Evolutionary conservation across 495 filamentous ascomycete species (phyloP), one percentile per base, ranked within the genome.

Genomic region (Clohesyomyces aquaticus): DNA sequence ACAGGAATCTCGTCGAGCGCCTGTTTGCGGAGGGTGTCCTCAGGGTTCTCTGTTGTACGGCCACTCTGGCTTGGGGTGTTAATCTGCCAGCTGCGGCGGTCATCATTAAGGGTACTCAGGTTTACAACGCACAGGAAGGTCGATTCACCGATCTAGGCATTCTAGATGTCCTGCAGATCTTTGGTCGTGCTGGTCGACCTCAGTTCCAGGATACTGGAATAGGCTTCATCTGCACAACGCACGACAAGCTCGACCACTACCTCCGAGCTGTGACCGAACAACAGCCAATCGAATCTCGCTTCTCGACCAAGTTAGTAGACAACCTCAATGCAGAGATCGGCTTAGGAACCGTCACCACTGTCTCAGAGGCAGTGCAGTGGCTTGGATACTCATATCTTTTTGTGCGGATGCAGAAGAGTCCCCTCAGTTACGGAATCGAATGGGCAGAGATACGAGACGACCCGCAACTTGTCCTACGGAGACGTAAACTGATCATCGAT

Each of bases 141-240:
- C 95, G 93, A 78, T 98, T 97, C 71, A 88, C 96, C 23, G 95
- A 98, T 72, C 81, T 99, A 14, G 93, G 94, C 10, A 99, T 99
- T 66, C 83, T 99, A 3, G 94, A 99, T 73, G 94, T 99, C 12
- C 79, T 99, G 63, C 94, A 99, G 76, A 99, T 99, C 43, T 99
- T 99, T 72, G 94, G 94, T 78, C 91, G 94, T 80, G 94, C 94
- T 65, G 94, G 94, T 80, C 87, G 94, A 73, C 94, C 94, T 22
- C 94, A 99, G 71, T 99, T 96, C 68, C 91, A 96, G 71, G 93
- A 96, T 68, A 89, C 85, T 51, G 94, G 94, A 77, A 96, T 96
- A 67, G 94, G 94, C 42, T 96, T 96, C 78, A 98, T 99, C 57
- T 93, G 90, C 68, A 99, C 94, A 0, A 95, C 93, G 0, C 85